Percentiles rank a stretch among this genome's conserved stretches.
Conservation (phyloP, 805 yeast genomes). For the Citeromyces matritensis region DNA sequence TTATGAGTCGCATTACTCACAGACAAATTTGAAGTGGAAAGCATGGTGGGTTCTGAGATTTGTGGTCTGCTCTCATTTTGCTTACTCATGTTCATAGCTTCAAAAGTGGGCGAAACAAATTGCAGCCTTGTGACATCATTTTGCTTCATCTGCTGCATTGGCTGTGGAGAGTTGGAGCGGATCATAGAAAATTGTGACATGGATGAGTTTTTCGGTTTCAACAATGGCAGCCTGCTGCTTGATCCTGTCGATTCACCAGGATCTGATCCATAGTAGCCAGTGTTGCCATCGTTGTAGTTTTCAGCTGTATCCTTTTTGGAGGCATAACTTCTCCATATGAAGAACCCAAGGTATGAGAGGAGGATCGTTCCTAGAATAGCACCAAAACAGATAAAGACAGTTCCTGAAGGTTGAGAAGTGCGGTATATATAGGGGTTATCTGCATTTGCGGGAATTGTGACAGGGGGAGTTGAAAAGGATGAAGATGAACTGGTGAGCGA, state of each 20-base stretch:
- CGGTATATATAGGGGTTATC: conserved; percentile 52
- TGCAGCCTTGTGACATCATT: neutral
- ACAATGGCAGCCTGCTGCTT: conserved; percentile 1
- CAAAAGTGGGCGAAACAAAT: conserved; percentile 61
- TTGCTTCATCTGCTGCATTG: neutral
- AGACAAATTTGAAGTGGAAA: too few species aligned
- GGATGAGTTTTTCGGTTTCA: too few species aligned
- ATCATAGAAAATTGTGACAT: neutral
- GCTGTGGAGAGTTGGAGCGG: too few species aligned
- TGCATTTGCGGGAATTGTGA: conserved; percentile 40
- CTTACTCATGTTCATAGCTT: conserved; percentile 26
- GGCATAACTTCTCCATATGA: conserved; percentile 1
- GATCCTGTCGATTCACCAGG: neutral
- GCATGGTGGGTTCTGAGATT: too few species aligned
- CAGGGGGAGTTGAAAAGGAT: conserved; percentile 26
- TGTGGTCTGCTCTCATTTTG: neutral
- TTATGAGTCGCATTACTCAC: too few species aligned
- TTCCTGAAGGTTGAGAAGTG: conserved; percentile 47
- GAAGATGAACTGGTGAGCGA: conserved; percentile 5
- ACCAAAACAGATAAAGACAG: conserved; percentile 76
- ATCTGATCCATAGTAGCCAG: too few species aligned
- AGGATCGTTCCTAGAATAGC: conserved; percentile 46
- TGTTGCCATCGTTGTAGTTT: too few species aligned
- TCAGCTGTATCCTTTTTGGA: neutral
- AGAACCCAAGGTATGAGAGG: conserved; percentile 12